Evolutionary conservation across 768 basidiomycete genomes (phyloP), one percentile per base, ranked within the genome.

Genomic region (Pleurotus sapidus): DNA sequence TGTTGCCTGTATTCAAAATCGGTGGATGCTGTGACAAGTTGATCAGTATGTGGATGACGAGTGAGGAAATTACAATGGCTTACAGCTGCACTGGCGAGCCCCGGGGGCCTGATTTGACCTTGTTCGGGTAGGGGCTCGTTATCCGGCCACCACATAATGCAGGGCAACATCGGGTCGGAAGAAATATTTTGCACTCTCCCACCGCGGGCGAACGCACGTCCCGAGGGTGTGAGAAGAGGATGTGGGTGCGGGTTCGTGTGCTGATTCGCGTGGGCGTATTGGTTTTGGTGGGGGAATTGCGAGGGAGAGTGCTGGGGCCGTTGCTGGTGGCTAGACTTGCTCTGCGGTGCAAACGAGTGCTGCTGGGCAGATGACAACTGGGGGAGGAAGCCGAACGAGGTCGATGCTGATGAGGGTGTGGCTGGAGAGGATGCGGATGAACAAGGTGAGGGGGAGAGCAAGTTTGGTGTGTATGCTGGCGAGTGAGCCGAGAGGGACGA

Each of bases 61-160:
- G 9, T 3, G 18, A 37, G 37, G 8, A 49, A 24, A 11, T 7
- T 34, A 17, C 57, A 38, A 62, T 12, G 20, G 64, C 81, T 60
- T 65, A 88, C 88, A 50, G 83, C 76, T 37, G 84, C 63, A 15
- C 84, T 84, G 51, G 74, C 70, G 15, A 87, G 70, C 18, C 66
- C 76, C 59, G 73, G 78, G 0, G 88, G 89, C 3, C 89, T 77
- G 57, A 88, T 89, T 73, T 93, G 92, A 11, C 88, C 84, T 67
- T 84, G 86, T 62, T 89, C 87, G 1, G 92, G 92, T 59, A 91
- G 76, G 3, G 89, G 81, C 66, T 94, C 92, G 63, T 94, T 94
- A 69, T 93, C 91, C 4, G 92, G 91, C 92, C 92, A 94, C 64
- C 88, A 93, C 84, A 93, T 87, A 73, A 92, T 78, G 63, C 91